Evolutionary conservation across 2,329 filamentous ascomycete genomes (phyloP).

Genomic region (Diaporthe longicolla): DNA sequence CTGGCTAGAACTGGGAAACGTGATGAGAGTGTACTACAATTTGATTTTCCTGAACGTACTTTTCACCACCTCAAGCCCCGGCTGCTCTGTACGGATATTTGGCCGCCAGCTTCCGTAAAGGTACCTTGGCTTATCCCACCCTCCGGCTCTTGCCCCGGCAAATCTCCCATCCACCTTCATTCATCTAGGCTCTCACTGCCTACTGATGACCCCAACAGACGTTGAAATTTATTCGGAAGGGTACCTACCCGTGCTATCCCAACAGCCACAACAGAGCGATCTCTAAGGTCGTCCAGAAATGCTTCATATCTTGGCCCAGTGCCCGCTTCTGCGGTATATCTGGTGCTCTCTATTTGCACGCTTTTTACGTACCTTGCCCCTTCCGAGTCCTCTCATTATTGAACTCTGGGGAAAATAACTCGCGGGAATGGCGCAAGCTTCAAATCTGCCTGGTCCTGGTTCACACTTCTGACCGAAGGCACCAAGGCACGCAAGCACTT

Average conservation of each 20-base stretch:
- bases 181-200: not conserved
- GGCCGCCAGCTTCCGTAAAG: not conserved
- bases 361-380: no score
- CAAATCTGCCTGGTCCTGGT: no score
- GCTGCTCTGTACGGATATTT: not conserved
- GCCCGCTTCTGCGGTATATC: no score
- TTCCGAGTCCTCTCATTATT: no score
- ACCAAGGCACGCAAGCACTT: no score
- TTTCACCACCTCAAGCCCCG: not conserved
- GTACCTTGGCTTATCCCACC: not conserved
- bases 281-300: not conserved
- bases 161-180: not conserved
- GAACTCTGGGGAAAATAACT: no score
- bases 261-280: not conserved
- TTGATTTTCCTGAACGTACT: not conserved
- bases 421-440: no score
- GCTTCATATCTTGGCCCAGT: no score
- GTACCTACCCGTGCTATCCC: not conserved
- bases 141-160: not conserved
- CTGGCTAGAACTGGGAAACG: not conserved
- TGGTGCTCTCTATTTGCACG: no score
- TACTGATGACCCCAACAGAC: not conserved
- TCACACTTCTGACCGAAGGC: no score
- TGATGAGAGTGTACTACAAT: not conserved
- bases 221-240: not conserved